Evolutionary conservation across 2,329 filamentous ascomycete genomes (phyloP).

Genomic region (Emergomyces pasteurianus): DNA sequence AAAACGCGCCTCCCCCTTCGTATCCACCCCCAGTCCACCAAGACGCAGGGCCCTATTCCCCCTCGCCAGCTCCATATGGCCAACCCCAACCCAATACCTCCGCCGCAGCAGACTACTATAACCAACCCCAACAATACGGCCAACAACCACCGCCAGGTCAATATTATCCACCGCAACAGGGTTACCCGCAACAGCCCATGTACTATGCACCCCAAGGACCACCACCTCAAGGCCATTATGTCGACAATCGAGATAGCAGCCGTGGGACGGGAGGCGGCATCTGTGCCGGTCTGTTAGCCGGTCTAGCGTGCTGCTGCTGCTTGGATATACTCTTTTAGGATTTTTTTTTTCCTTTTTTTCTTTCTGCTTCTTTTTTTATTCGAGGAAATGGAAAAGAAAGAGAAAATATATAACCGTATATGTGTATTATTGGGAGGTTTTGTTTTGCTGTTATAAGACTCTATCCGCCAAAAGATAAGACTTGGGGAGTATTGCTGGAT

Average conservation of each 20-base stretch:
- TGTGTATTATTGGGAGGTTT: not conserved
- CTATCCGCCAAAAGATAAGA: not conserved
- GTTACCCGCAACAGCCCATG: slow-evolving; percentile 18
- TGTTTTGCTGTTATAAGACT: not conserved
- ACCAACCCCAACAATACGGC: not conserved
- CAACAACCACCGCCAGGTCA: not conserved
- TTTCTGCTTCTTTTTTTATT: not conserved
- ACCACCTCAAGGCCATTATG: slow-evolving; percentile 29
- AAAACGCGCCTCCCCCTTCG: slow-evolving; percentile 27
- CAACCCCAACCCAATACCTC: slow-evolving; percentile 8
- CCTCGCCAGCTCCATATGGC: slow-evolving; percentile 5
- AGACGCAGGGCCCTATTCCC: slow-evolving; percentile 19
- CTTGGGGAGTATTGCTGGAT: not conserved
- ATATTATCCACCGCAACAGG: slow-evolving; percentile 2
- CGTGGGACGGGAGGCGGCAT: slow-evolving; percentile 24
- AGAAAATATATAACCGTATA: not conserved
- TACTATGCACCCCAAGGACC: slow-evolving; percentile 29
- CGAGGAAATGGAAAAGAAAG: not conserved
- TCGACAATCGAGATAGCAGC: slow-evolving; percentile 20
- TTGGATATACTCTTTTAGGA: slow-evolving; percentile 35
- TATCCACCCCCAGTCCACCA: slow-evolving; percentile 24
- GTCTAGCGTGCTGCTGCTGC: slow-evolving; percentile 39
- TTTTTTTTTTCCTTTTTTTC: not conserved
- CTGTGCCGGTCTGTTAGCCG: slow-evolving; percentile 37
- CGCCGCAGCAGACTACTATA: slow-evolving; percentile 1